phyloP scores from a whole-genome alignment of 1,284 basidiomycete species.

The Moesziomyces sp. region DNA sequence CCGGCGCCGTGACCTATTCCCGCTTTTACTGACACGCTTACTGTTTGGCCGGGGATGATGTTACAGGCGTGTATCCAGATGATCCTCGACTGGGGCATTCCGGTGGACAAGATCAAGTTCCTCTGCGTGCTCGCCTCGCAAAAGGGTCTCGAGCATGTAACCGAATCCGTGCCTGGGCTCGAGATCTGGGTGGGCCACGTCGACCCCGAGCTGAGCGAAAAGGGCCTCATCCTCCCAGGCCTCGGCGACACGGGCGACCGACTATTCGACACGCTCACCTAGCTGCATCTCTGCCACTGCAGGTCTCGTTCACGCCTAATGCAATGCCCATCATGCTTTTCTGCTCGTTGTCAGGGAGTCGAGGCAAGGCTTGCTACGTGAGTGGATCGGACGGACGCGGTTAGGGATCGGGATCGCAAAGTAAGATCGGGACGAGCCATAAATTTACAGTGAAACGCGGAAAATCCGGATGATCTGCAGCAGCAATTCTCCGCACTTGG shows the following conservation, averaged over 20 bases:
- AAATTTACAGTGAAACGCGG: too few species aligned
- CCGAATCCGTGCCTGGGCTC: conserved; percentile 78
- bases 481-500: not conserved
- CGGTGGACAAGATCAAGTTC: conserved; percentile 77
- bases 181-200: conserved; percentile 73
- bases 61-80: conserved; percentile 60
- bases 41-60: not conserved
- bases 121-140: conserved; percentile 83
- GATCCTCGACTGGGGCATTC: conserved; percentile 66
- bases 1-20: conserved; percentile 6
- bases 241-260: conserved; percentile 63
- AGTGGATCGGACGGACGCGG: too few species aligned
- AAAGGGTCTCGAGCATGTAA: conserved; percentile 78
- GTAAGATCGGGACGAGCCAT: too few species aligned
- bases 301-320: too few species aligned
- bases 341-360: too few species aligned
- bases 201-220: conserved; percentile 55
- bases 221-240: conserved; percentile 62
- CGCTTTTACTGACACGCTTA: not conserved
- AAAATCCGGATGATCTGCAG: not conserved
- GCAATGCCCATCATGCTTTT: too few species aligned
- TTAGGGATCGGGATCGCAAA: too few species aligned
- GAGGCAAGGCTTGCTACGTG: too few species aligned
- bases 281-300: not conserved
- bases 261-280: conserved; percentile 51